Evolutionary conservation across 306 rosid genomes (phyloP), one percentile per base, ranked within the genome.

Genomic region (Begonia fuchsioides): DNA sequence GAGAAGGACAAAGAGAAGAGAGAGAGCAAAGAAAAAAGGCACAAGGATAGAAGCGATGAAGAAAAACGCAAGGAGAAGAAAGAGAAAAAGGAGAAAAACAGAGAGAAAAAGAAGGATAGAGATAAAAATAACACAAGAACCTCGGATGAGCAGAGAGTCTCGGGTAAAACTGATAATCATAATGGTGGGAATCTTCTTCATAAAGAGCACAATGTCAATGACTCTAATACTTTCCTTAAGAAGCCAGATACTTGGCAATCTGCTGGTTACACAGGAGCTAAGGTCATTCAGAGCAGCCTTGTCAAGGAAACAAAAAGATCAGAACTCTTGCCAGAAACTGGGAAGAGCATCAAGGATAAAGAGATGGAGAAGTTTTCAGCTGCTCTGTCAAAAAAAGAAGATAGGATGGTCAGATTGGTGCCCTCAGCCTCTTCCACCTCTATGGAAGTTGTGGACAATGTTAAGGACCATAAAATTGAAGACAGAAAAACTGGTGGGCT

Each of bases 81-180:
- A 64, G 81, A 79, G 68, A 86, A 75, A 68, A 84, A 76, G 69
- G 83, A 75, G 67, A 90, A 72, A 44, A 55, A 66, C 70, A 74
- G 67, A 56, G 95, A 81, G 44, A 78, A 59, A 43, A 77, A 73
- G 80, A 83, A 78, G 70, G 85, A 67, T 38, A 67, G 51, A 15
- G 75, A 62, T 15, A 70, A 70, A 54, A 93, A 78, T 52, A 79
- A 68, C 64, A 53, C 38, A 6, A 56, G 63, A 35, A 38, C 64
- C 60, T 56, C 74, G 1, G 92, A 76, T 39, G 87, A 76, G 67
- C 75, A 72, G 67, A 77, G 68, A 55, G 40, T 72, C 40, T 57
- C 66, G 11, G 81, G 64, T 52, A 72, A 68, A 64, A 56, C 55
- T 26, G 65, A 69, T 50, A 56, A 47, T 66, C 64, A 57, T 51